Evolutionary conservation across 2,329 filamentous ascomycete species (phyloP).

Genomic region (Ophiocordyceps camponoti-rufipedis): DNA sequence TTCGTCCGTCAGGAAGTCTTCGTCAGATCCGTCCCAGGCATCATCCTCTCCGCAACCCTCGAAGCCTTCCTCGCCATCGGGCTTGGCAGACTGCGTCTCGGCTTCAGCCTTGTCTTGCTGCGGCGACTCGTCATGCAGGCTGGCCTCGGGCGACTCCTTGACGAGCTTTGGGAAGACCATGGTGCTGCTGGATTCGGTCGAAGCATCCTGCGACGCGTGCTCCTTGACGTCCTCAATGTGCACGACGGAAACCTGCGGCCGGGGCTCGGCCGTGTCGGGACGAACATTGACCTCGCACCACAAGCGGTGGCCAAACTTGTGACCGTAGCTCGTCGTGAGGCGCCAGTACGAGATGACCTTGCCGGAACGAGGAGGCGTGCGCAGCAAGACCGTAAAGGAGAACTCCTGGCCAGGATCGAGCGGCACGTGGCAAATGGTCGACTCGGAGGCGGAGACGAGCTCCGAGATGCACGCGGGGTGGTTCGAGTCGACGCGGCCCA

Average conservation of each 20-base stretch:
- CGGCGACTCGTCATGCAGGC: slow-evolving; percentile 44
- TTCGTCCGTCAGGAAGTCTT: slow-evolving; percentile 85
- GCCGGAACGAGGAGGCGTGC: slow-evolving; percentile 58
- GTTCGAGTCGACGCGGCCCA: slow-evolving; percentile 74
- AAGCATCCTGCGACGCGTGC: slow-evolving; percentile 8
- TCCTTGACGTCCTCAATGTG: slow-evolving; percentile 11
- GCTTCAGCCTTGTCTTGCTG: slow-evolving; percentile 25
- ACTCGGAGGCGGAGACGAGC: slow-evolving; percentile 64
- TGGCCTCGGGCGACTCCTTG: slow-evolving; percentile 74
- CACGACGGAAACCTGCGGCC: slow-evolving; percentile 7
- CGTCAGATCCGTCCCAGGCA: slow-evolving; percentile 46
- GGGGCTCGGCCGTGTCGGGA: slow-evolving; percentile 12
- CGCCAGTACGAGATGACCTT: slow-evolving; percentile 94
- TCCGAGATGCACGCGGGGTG: slow-evolving; percentile 64
- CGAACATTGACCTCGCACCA: slow-evolving; percentile 83
- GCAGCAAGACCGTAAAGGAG: slow-evolving; percentile 69
- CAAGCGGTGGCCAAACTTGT: slow-evolving; percentile 77
- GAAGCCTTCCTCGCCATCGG: slow-evolving; percentile 18
- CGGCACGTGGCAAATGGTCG: slow-evolving; percentile 51
- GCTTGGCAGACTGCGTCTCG: slow-evolving; percentile 36
- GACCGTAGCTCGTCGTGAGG: slow-evolving; percentile 61
- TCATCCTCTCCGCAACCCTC: slow-evolving; percentile 36
- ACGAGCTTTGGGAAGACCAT: slow-evolving; percentile 98
- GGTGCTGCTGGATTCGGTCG: slow-evolving; percentile 28
- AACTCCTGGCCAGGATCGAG: slow-evolving; percentile 58